Percentiles rank a stretch among this genome's conserved stretches.
phyloP scores from a whole-genome alignment of 768 basidiomycete genomes.

The Russula earlei region DNA sequence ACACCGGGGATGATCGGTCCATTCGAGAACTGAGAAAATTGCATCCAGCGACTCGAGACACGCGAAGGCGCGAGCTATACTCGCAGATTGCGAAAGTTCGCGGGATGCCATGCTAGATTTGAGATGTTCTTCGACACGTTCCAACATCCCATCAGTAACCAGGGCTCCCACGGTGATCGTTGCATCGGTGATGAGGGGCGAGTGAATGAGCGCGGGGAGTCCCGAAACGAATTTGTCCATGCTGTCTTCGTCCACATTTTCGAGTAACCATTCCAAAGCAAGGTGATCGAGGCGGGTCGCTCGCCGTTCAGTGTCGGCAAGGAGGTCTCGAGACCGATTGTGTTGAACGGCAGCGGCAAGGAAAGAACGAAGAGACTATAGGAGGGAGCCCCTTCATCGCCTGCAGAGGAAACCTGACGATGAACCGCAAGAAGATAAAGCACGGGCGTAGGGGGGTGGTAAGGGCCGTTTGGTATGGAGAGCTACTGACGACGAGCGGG shows the following conservation, averaged over 20 bases:
- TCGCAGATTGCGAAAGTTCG: not conserved
- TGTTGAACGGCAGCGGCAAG: not conserved
- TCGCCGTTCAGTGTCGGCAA: not conserved
- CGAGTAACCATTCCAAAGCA: slow-evolving; percentile 2
- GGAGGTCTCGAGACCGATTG: not conserved
- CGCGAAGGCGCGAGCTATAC: not conserved
- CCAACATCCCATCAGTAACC: not conserved
- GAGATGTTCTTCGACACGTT: not conserved
- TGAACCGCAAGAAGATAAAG: not conserved
- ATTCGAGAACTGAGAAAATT: not conserved
- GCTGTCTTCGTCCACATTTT: not conserved
- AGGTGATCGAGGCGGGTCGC: not conserved
- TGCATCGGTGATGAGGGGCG: not conserved
- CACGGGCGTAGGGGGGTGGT: slow-evolving; percentile 3
- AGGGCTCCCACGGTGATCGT: not conserved
- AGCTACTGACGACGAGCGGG: slow-evolving; percentile 2
- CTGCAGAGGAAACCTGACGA: not conserved
- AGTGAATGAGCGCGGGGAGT: not conserved
- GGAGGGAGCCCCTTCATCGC: not conserved
- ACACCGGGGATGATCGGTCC: not conserved
- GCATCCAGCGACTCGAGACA: not conserved
- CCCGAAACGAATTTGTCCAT: slow-evolving; percentile 3
- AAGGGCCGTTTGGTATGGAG: slow-evolving; percentile 11
- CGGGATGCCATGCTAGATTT: not conserved
- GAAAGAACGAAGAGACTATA: not conserved